These are phyloP conservation scores for Herpetomonas tarakana DNA, from an alignment of 208 protist species.

Conservation along the genomic window DNA sequence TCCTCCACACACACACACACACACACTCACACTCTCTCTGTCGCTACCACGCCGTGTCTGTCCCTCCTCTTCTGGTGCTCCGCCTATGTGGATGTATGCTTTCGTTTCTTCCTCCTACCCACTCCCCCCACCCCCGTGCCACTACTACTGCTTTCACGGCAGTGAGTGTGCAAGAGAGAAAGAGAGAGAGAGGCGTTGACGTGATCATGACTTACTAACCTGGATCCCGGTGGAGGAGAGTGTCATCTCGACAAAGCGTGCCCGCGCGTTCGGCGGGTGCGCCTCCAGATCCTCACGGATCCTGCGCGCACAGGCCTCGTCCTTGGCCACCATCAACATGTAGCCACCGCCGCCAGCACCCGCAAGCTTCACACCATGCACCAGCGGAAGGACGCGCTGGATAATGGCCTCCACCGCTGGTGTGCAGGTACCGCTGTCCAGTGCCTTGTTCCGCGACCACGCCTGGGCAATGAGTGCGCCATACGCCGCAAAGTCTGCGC, in stretches of 20 bases:
- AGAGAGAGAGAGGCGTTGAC: too few species aligned
- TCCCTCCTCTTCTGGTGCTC: too few species aligned
- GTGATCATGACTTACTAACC: conserved; percentile 26
- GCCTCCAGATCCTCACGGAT: conserved; percentile 33
- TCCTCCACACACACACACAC: not conserved
- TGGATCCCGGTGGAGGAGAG: conserved; percentile 32
- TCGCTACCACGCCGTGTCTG: too few species aligned
- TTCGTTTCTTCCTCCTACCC: too few species aligned
- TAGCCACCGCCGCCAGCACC: conserved; percentile 72
- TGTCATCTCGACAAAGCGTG: conserved; percentile 52
- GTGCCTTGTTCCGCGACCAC: conserved; percentile 51
- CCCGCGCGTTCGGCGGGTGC: conserved; percentile 35
- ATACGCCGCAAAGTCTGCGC: conserved; percentile 29
- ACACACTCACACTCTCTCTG: too few species aligned
- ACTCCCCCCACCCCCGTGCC: too few species aligned
- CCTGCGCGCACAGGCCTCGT: conserved; percentile 22
- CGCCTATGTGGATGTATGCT: too few species aligned
- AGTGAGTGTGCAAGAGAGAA: too few species aligned
- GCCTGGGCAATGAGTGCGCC: conserved; percentile 30
- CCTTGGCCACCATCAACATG: conserved; percentile 60
- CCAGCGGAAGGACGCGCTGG: conserved; percentile 29
- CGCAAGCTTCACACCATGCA: conserved; percentile 41
- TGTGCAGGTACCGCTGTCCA: conserved; percentile 38
- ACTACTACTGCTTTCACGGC: too few species aligned
- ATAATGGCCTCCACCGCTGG: conserved; percentile 33